phyloP scores from a whole-genome alignment of 768 basidiomycete species.

The Podaxis sp. region DNA sequence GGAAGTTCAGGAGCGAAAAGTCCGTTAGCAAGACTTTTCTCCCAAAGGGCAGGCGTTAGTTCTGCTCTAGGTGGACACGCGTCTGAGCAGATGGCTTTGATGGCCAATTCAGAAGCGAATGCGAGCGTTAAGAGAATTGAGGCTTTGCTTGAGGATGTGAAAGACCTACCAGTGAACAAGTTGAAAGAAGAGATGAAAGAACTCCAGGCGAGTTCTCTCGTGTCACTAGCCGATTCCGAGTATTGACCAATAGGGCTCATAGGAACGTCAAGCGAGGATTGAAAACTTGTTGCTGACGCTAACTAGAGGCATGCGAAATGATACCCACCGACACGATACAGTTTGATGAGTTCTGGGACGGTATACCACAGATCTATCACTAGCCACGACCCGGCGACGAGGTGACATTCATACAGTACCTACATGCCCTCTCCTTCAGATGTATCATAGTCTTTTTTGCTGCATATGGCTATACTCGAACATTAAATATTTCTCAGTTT shows the following conservation, averaged over 20 bases:
- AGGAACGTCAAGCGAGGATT: constrained; percentile 78
- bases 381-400: no score
- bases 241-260: background rate
- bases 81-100: background rate
- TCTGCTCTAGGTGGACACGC: constrained; percentile 20
- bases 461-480: background rate
- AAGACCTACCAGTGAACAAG: constrained; percentile 58
- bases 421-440: background rate
- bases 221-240: background rate
- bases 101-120: constrained; percentile 26
- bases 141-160: constrained; percentile 58
- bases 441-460: background rate
- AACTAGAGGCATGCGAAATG: constrained; percentile 63
- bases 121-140: constrained; percentile 55
- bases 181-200: constrained; percentile 84
- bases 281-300: constrained; percentile 69
- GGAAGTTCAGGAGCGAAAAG: constrained; percentile 16
- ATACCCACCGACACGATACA: constrained; percentile 20
- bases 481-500: background rate
- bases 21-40: constrained; percentile 15
- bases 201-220: constrained; percentile 52
- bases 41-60: constrained; percentile 12
- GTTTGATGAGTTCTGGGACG: background rate
- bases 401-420: background rate
- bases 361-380: background rate